These are phyloP conservation scores for Salix exigua DNA, from an alignment of 345 rosid species.

Conservation along the genomic window DNA sequence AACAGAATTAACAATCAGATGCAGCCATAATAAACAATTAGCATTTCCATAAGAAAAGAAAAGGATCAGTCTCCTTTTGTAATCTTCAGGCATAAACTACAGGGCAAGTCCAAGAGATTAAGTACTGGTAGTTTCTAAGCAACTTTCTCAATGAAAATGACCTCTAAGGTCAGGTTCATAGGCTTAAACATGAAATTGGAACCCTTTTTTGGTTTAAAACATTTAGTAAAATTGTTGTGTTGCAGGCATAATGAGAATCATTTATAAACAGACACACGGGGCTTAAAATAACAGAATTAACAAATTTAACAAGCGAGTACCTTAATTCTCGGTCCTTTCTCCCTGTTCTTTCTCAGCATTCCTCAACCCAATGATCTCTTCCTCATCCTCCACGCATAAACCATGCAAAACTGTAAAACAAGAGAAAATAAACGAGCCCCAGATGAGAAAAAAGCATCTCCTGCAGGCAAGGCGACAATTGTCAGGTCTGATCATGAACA, in stretches of 20 bases:
- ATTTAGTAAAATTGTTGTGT: background rate
- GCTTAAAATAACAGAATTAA: background rate
- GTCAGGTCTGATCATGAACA: background rate
- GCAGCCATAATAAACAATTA: conserved; percentile 29
- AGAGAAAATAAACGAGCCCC: conserved; percentile 5
- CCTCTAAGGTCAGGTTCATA: no score
- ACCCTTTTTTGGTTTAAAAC: background rate
- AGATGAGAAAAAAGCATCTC: conserved; percentile 9
- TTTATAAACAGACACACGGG: background rate
- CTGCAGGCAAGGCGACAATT: background rate
- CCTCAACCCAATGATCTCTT: conserved; percentile 13
- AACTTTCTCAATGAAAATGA: conserved; percentile 7
- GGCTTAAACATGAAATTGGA: background rate
- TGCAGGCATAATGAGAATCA: conserved; percentile 10
- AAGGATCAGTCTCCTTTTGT: conserved; percentile 2
- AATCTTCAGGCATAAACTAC: conserved; percentile 12
- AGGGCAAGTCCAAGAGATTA: conserved; percentile 10
- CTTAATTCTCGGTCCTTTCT: conserved; percentile 12
- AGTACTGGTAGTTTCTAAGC: background rate
- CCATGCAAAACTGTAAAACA: background rate
- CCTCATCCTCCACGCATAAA: conserved; percentile 3
- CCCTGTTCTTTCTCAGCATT: conserved; percentile 14
- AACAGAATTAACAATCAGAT: conserved; percentile 16
- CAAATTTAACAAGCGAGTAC: background rate
- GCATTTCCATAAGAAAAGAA: background rate